phyloP scores from a whole-genome alignment of 2,329 filamentous ascomycete genomes.

The Trichoderma asperellum region DNA sequence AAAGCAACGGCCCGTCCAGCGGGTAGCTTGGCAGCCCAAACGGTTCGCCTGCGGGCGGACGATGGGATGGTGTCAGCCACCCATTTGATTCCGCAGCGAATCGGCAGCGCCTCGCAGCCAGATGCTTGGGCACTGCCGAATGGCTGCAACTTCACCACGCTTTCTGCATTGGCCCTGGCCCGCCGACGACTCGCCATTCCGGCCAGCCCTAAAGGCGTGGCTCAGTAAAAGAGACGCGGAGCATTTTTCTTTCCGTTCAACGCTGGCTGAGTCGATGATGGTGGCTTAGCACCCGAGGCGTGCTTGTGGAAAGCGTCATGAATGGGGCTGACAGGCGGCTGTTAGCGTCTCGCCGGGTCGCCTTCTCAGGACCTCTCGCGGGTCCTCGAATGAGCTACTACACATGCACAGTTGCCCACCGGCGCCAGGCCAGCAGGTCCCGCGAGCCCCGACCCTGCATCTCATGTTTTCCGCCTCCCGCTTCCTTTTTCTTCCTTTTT shows the following conservation, averaged over 20 bases:
- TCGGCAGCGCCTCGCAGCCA: neutral
- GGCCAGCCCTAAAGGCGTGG: constrained; percentile 11
- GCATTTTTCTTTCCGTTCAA: neutral
- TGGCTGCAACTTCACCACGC: neutral
- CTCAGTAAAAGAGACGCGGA: neutral
- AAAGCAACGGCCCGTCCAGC: constrained; percentile 21
- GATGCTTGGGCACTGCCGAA: neutral
- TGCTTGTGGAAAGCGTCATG: constrained; percentile 20
- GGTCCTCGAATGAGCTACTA: constrained; percentile 1
- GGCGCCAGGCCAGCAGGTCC: constrained; percentile 12
- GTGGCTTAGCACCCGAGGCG: constrained; percentile 19
- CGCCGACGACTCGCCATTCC: neutral
- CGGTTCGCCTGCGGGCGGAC: constrained; percentile 7
- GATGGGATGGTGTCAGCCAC: constrained; percentile 10
- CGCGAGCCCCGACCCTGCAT: neutral
- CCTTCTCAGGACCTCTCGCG: constrained; percentile 11
- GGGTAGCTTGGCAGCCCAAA: constrained; percentile 21
- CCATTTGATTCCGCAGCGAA: constrained; percentile 2
- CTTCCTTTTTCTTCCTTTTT: neutral
- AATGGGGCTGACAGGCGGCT: constrained; percentile 19
- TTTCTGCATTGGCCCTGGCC: neutral
- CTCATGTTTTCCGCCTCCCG: neutral
- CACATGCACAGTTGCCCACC: neutral
- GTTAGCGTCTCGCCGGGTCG: constrained; percentile 22
- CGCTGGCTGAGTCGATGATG: constrained; percentile 20